These are phyloP conservation scores for Nemania diffusa DNA, from an alignment of 2,329 filamentous ascomycete species.

Conservation along the genomic window DNA sequence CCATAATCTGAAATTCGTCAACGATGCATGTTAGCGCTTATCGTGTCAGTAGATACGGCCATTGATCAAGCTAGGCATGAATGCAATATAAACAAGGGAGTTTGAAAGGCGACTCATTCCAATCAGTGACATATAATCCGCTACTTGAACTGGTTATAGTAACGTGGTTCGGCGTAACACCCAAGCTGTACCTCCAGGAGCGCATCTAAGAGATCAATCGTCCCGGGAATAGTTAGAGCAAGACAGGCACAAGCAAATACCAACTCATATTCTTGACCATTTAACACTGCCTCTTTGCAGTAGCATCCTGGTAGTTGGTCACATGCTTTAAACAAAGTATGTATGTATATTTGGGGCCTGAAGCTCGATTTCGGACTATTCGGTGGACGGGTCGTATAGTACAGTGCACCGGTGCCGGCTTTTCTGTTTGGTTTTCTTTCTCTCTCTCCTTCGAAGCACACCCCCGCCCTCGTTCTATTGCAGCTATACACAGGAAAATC, in stretches of 20 bases:
- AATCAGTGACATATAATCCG: neutral
- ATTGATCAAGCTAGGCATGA: too few relatives aligned
- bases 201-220: neutral
- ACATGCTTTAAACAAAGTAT: slow-evolving; percentile 4
- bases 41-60: too few relatives aligned
- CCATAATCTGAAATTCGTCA: neutral
- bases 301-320: neutral
- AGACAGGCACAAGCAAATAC: neutral
- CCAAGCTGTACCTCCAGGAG: neutral
- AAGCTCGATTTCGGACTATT: slow-evolving; percentile 40
- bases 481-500: slow-evolving; percentile 20
- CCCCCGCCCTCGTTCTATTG: slow-evolving; percentile 34
- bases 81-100: neutral
- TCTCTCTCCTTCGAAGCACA: slow-evolving; percentile 29
- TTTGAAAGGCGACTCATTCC: neutral
- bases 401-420: slow-evolving; percentile 39
- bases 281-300: neutral
- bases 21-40: too few relatives aligned
- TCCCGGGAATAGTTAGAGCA: neutral
- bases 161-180: neutral
- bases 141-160: neutral
- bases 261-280: neutral
- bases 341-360: slow-evolving; percentile 1
- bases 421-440: slow-evolving; percentile 1
- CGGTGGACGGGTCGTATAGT: slow-evolving; percentile 39